phyloP scores from a whole-genome alignment of 2,329 filamentous ascomycete species.

The Triangularia setosa region DNA sequence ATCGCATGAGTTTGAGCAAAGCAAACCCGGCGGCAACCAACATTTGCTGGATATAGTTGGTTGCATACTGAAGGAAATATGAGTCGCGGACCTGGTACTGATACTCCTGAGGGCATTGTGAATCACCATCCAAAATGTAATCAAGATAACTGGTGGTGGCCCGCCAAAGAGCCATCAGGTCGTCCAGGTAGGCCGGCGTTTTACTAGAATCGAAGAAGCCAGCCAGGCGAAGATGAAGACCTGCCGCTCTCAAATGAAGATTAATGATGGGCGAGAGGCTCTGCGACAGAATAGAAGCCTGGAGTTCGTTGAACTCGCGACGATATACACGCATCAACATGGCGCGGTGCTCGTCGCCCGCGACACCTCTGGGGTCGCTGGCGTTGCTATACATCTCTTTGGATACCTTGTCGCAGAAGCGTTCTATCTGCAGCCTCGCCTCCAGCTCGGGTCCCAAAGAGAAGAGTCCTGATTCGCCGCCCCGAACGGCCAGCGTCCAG shows the following conservation, averaged over 20 bases:
- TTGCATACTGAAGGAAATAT: conserved; percentile 61
- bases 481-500: conserved; percentile 63
- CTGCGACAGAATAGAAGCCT: conserved; percentile 57
- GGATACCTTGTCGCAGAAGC: conserved; percentile 73
- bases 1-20: conserved; percentile 72
- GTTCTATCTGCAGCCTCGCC: conserved; percentile 65
- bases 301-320: conserved; percentile 60
- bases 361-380: conserved; percentile 66
- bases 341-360: conserved; percentile 62
- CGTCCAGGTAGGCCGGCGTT: conserved; percentile 67
- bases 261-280: conserved; percentile 55
- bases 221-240: conserved; percentile 70
- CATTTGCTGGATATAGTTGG: conserved; percentile 81
- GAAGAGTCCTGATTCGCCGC: conserved; percentile 57
- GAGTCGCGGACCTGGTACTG: conserved; percentile 44
- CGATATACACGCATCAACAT: conserved; percentile 65
- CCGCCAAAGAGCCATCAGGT: conserved; percentile 71
- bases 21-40: conserved; percentile 76
- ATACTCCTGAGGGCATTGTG: conserved; percentile 38
- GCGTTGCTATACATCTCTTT: conserved; percentile 77
- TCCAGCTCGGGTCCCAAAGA: conserved; percentile 60
- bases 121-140: conserved; percentile 53
- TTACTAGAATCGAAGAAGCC: conserved; percentile 77
- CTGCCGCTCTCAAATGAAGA: conserved; percentile 68
- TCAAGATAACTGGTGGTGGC: conserved; percentile 68